phyloP scores from a whole-genome alignment of 2,329 filamentous ascomycete species.

The Fusarium succisae region DNA sequence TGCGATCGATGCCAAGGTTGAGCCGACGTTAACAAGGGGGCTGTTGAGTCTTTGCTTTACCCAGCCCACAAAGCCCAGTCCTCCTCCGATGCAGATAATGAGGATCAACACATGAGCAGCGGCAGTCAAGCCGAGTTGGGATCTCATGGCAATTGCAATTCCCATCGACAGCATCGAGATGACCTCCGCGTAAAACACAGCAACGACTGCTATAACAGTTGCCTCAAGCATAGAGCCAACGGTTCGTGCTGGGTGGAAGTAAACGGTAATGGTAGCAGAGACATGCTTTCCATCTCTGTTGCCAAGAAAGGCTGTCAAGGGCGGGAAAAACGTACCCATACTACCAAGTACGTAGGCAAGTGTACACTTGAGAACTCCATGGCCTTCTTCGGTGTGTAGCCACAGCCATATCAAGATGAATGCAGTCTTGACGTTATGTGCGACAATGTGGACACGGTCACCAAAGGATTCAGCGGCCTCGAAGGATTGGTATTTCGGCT shows the following conservation, averaged over 20 bases:
- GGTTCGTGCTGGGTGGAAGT: constrained; percentile 90
- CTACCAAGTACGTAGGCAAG: constrained; percentile 89
- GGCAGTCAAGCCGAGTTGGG: constrained; percentile 69
- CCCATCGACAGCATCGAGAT: constrained; percentile 87
- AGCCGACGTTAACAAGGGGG: constrained; percentile 84
- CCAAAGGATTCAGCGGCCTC: constrained; percentile 44
- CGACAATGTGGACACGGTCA: constrained; percentile 48
- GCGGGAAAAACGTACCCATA: constrained; percentile 82
- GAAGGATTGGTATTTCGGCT: constrained; percentile 31
- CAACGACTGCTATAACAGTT: constrained; percentile 76
- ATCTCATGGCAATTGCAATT: constrained; percentile 82
- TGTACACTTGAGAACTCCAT: constrained; percentile 88
- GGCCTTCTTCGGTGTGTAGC: constrained; percentile 76
- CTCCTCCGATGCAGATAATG: constrained; percentile 84
- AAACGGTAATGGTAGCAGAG: constrained; percentile 92
- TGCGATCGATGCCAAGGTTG: constrained; percentile 85
- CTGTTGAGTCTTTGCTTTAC: constrained; percentile 82
- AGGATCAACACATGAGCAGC: constrained; percentile 83
- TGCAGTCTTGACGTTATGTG: constrained; percentile 51
- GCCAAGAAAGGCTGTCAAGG: constrained; percentile 78
- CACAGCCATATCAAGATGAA: constrained; percentile 62
- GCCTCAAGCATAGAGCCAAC: constrained; percentile 92
- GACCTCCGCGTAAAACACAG: constrained; percentile 75
- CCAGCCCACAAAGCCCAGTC: constrained; percentile 89
- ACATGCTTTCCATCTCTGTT: constrained; percentile 92